Evolutionary conservation across 257 asterid genomes (phyloP).

Genomic region (Fraxinus cuspidata): DNA sequence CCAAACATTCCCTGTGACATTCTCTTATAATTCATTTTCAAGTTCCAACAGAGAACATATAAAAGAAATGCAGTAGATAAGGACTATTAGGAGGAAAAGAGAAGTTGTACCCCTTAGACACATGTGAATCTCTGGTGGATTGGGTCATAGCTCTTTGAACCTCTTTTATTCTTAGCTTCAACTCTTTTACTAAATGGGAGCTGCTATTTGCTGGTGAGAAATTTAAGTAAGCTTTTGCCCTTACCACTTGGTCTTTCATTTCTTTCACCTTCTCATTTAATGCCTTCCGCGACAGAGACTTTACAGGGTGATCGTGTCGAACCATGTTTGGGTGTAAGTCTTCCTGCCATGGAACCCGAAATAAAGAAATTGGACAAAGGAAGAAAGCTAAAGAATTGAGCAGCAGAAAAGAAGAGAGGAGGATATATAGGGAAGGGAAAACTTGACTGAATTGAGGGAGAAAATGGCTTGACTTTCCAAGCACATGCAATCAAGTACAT

Average conservation of each 20-base stretch:
- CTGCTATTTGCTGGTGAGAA: slow-evolving; percentile 66
- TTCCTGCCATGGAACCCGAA: slow-evolving; percentile 47
- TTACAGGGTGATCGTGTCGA: slow-evolving; percentile 37
- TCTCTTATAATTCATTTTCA: not conserved
- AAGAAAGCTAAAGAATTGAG: not conserved
- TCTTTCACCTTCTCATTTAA: slow-evolving; percentile 68
- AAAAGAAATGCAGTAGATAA: not conserved
- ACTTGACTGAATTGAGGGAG: not conserved
- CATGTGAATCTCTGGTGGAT: slow-evolving; percentile 57
- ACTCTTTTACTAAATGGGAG: slow-evolving; percentile 80
- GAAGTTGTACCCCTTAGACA: slow-evolving; percentile 59
- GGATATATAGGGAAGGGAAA: slow-evolving; percentile 5
- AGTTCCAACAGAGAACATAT: not conserved
- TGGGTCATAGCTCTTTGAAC: slow-evolving; percentile 69
- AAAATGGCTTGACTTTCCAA: not conserved
- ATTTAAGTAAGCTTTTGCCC: slow-evolving; percentile 73
- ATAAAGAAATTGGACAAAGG: slow-evolving; percentile 8
- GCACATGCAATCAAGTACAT: slow-evolving; percentile 15
- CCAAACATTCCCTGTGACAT: not conserved
- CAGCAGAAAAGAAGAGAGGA: slow-evolving; percentile 3
- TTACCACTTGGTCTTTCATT: slow-evolving; percentile 84
- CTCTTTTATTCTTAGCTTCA: slow-evolving; percentile 84
- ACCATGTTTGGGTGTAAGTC: slow-evolving; percentile 34
- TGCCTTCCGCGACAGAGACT: slow-evolving; percentile 34
- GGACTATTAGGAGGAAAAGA: slow-evolving; percentile 10